Base-by-base conservation (phyloP, 495 filamentous ascomycete species). In the Talaromyces liani region DNA sequence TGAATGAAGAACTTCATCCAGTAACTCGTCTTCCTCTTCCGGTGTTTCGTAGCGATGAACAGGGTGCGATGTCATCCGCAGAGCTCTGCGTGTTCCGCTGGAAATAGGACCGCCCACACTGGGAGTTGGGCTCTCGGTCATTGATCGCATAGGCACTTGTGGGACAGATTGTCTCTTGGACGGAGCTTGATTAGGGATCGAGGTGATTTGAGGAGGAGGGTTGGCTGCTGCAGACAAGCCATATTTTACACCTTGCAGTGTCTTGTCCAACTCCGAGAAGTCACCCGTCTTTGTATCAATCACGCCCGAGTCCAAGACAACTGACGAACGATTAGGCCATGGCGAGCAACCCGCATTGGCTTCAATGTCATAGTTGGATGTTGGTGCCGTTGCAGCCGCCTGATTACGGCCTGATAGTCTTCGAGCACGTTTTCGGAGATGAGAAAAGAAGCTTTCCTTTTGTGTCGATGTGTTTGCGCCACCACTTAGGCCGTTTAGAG, bases 371-470 rank as follows among this genome's bases (percentile, higher is more conserved):
- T 97, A 93, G 55, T 83, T 80, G 20, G 80, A 84, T 9, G 91
- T 84, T 10, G 91, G 20, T 16, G 29, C 60, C 31, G 90, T 89
- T 60, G 87, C 82, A 20, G 88, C 86, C 27, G 85, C 82, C 73
- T 93, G 91, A 69, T 93, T 90, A 25, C 91, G 87, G 36, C 94
- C 95, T 34, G 95, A 99, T 27, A 99, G 85, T 67, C 95, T 83
- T 65, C 95, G 86, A 7, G 95, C 95, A 25, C 92, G 87, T 74
- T 99, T 99, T 47, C 95, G 86, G 6, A 99, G 82, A 68, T 99
- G 95, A 7, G 95, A 97, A 75, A 98, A 98, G 78, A 97, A 98
- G 73, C 93, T 89, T 71, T 98, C 94, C 68, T 93, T 93, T 36
- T 90, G 89, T 16, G 79, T 89, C 63, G 82, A 84, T 7, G 66